phyloP scores from a whole-genome alignment of 805 yeast species.

The Yamadazyma kitorensis region DNA sequence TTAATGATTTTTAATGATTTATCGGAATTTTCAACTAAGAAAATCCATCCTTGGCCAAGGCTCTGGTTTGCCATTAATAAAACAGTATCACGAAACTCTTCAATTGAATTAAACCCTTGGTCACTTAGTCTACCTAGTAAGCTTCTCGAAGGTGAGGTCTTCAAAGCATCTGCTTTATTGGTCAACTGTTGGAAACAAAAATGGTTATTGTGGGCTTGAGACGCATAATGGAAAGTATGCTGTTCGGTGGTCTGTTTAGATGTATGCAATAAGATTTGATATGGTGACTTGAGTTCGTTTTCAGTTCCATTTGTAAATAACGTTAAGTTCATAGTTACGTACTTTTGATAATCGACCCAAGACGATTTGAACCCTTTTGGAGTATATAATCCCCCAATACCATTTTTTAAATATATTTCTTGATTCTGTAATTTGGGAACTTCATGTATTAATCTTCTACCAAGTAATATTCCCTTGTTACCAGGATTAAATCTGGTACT shows the following conservation, averaged over 20 bases:
- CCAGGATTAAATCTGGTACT: too few relatives aligned
- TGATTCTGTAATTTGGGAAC: slow-evolving; percentile 56
- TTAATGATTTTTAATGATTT: slow-evolving; percentile 54
- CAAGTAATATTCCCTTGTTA: too few relatives aligned
- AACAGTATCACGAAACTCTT: slow-evolving; percentile 49
- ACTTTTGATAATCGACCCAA: slow-evolving; percentile 80
- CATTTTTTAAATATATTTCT: slow-evolving; percentile 37
- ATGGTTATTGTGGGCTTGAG: slow-evolving; percentile 91
- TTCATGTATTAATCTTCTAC: slow-evolving; percentile 49
- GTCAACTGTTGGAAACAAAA: slow-evolving; percentile 69
- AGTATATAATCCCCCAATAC: slow-evolving; percentile 65
- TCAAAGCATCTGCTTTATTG: slow-evolving; percentile 26
- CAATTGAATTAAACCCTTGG: slow-evolving; percentile 38
- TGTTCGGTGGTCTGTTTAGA: slow-evolving; percentile 66
- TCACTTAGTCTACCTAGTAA: slow-evolving; percentile 37
- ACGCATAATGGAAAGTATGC: slow-evolving; percentile 79
- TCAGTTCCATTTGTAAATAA: slow-evolving; percentile 73
- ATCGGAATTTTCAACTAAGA: slow-evolving; percentile 61
- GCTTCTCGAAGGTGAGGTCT: slow-evolving; percentile 36
- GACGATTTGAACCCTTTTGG: slow-evolving; percentile 65
- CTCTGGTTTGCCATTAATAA: slow-evolving; percentile 48
- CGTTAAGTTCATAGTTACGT: slow-evolving; percentile 56
- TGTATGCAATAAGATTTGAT: slow-evolving; percentile 64
- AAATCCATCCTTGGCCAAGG: slow-evolving; percentile 75
- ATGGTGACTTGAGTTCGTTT: slow-evolving; percentile 72